phyloP scores from a whole-genome alignment of 805 yeast genomes.

The Starmerella davenportii region DNA sequence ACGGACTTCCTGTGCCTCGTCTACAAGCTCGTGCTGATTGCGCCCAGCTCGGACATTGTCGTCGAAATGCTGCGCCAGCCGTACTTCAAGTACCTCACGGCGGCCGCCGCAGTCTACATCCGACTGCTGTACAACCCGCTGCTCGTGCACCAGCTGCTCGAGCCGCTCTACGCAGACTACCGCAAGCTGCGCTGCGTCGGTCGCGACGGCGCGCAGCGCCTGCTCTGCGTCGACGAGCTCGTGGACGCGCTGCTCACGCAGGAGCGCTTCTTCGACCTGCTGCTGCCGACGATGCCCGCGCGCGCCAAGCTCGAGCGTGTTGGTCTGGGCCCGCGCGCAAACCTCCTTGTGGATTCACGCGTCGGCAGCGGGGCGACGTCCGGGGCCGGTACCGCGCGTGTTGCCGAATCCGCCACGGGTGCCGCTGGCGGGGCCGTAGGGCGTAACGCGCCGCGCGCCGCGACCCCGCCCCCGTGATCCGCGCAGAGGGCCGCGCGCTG shows the following conservation, averaged over 20 bases:
- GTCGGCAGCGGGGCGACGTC: background rate
- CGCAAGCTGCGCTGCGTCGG: conserved; percentile 43
- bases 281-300: conserved; percentile 44
- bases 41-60: conserved; percentile 45
- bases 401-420: too few relatives aligned
- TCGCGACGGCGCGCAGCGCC: conserved; percentile 23
- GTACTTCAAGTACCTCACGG: conserved; percentile 62
- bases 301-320: conserved; percentile 24
- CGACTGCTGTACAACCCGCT: conserved; percentile 29
- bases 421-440: too few relatives aligned
- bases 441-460: too few relatives aligned
- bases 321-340: conserved; percentile 5
- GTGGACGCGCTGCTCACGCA: conserved; percentile 41
- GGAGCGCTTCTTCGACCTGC: conserved; percentile 44
- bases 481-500: too few relatives aligned
- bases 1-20: conserved; percentile 60
- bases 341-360: background rate
- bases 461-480: too few relatives aligned
- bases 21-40: conserved; percentile 57
- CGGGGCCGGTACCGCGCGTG: conserved; percentile 6
- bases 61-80: conserved; percentile 37
- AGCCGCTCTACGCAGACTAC: conserved; percentile 42
- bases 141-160: conserved; percentile 35
- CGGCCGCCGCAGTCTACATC: conserved; percentile 47
- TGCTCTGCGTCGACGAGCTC: conserved; percentile 54